A percentile compares a stretch with the other conserved stretches of the same genome.
Evolutionary conservation across 768 basidiomycete species (phyloP).

Genomic region (Sporobolomyces phaffii): DNA sequence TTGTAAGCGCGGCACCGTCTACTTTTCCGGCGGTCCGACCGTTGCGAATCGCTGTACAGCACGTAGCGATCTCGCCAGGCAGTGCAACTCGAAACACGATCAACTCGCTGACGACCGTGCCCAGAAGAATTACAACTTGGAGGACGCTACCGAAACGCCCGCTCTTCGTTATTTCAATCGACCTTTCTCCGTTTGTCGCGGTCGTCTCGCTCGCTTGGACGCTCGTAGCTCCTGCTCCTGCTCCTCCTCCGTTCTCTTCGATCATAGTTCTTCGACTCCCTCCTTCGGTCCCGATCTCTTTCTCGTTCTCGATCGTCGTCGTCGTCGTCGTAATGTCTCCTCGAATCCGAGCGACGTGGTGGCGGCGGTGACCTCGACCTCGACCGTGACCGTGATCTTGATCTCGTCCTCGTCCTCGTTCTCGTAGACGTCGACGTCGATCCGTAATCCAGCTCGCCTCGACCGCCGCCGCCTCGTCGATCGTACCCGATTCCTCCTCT

Average conservation of each 20-base stretch:
- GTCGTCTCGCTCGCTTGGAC: not conserved
- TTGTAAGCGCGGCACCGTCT: too few species aligned
- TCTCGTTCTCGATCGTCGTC: not conserved
- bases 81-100: too few species aligned
- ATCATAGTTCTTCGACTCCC: conserved; percentile 38
- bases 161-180: not conserved
- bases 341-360: not conserved
- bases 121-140: too few species aligned
- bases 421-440: too few species aligned
- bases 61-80: too few species aligned
- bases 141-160: too few species aligned
- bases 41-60: too few species aligned
- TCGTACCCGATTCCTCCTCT: not conserved
- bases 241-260: not conserved
- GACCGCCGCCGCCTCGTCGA: not conserved
- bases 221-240: not conserved
- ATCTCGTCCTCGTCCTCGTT: conserved; percentile 48
- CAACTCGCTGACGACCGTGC: too few species aligned
- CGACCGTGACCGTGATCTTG: not conserved
- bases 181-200: conserved; percentile 5
- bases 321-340: conserved; percentile 4
- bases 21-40: too few species aligned
- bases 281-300: conserved; percentile 30
- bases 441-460: conserved; percentile 35
- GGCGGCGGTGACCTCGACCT: not conserved